Base-by-base conservation (phyloP, 768 basidiomycete genomes). In the Lactarius psammicola region DNA sequence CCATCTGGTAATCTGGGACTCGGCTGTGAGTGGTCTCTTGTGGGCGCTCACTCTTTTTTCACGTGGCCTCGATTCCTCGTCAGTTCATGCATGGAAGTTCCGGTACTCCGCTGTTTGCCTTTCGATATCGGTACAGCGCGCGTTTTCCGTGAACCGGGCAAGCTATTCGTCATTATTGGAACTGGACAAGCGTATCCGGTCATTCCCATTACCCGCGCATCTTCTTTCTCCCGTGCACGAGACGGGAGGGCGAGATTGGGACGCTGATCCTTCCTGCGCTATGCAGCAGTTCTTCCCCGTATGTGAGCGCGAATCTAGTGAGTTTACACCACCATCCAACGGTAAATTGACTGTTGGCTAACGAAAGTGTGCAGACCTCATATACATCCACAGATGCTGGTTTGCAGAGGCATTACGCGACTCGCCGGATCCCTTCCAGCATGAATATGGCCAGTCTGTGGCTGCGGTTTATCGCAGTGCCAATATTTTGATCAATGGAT, bases 181-280 rank as follows among this genome's bases (percentile, higher is more conserved):
- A 30, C 71, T 85, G 57, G 84, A 87, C 75, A 76, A 78, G 57
- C 79, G 76, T 38, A 81, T 87, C 55, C 81, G 84, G 44, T 78
- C 80, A 34, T 85, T 83, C 69, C 78, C 79, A 0, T 71, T 82
- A 4, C 83, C 84, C 0, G 69, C 72, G 11, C 76, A 82, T 64
- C 72, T 86, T 6, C 79, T 78, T 56, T 76, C 77, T 17, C 81
- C 81, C 11, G 72, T 71, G 46, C 69, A 74, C 33, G 76, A 78
- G 58, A 65, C 74, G 20, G 73, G 71, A 36, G 66, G 71, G 40
- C 60, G 51, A 30, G 69, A 75, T 11, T 84, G 83, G 84, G 79
- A 80, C 26, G 23, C 69, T 34, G 75, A 81, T 61, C 71, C 78
- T 23, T 62, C 71, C 34, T 58, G 60, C 33, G 83, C 83, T 6